Base-by-base conservation (phyloP, 345 rosid genomes). In the Excoecaria agallocha region DNA sequence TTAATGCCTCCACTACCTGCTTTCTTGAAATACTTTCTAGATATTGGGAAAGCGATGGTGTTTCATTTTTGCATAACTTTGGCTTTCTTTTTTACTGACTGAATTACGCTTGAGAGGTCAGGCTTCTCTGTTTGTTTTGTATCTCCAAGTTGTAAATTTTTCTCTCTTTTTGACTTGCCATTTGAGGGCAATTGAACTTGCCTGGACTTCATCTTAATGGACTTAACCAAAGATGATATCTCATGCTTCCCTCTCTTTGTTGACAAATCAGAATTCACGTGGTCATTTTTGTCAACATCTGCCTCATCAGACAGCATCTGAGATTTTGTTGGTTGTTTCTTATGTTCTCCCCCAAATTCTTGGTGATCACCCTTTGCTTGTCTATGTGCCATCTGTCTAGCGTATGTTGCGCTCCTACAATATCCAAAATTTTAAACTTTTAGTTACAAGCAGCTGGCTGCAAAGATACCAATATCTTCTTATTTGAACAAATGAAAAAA, bases 401-500 rank as follows among this genome's bases (percentile, higher is more conserved):
- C 89, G 82, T 90, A 91, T 13, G 84, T 83, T 12, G 99, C 97
- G 74, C 96, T 91, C 96, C 99, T 95, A 84, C 84, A 87, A 68
- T 13, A 69, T 24, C 72, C 30, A 71, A 77, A 22, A 66, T 22
- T 46, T 45, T 16, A 30, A 58, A 71, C 49, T 55, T 45, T 69
- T 41, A 76, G 77, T 37, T 46, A 37, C 59, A 72, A 54, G 25
- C 41, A 70, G 54, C 51, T 52, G 51, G 45, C 17, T 74, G 70
- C 10, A 46, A 0, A 25, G 19, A 51, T 9, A 19, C 22, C 12
- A 66, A 20, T 22, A 46, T 22, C 70, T 45, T 66, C 17, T 38
- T 10, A 45, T 35, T 51, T 60, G 12, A 52, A 45, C 22, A 51
- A 39, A 11, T 66, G 46, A 41, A 51, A 75, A 39, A 54, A 70